These are phyloP conservation scores for Didymella pomorum DNA, from an alignment of 2,329 filamentous ascomycete genomes.

Conservation along the genomic window DNA sequence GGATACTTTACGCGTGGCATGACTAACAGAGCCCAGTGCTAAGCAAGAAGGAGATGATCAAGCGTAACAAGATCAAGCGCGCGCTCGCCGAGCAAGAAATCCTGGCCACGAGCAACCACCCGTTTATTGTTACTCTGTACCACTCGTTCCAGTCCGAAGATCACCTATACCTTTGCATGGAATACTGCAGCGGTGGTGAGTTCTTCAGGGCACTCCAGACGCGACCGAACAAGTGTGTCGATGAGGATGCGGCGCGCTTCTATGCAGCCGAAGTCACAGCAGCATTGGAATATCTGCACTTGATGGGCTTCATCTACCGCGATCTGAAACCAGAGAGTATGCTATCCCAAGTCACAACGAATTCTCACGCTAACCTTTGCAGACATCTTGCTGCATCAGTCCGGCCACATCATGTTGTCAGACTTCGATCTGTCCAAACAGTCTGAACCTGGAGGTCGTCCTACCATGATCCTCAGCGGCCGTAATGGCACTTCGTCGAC, in stretches of 20 bases:
- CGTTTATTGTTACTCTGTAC: slow-evolving; percentile 97
- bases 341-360: slow-evolving; percentile 48
- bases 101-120: slow-evolving; percentile 96
- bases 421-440: slow-evolving; percentile 99
- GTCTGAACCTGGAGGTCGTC: slow-evolving; percentile 92
- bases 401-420: slow-evolving; percentile 99
- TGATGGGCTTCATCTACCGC: slow-evolving; percentile 99
- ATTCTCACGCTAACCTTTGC: slow-evolving; percentile 47
- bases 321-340: slow-evolving; percentile 96
- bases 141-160: slow-evolving; percentile 99
- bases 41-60: slow-evolving; percentile 99
- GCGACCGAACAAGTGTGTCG: slow-evolving; percentile 94
- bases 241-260: slow-evolving; percentile 95
- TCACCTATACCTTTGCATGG: slow-evolving; percentile 99
- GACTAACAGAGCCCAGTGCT: slow-evolving; percentile 69
- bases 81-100: slow-evolving; percentile 98
- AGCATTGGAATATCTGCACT: slow-evolving; percentile 92
- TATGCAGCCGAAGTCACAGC: slow-evolving; percentile 98
- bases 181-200: slow-evolving; percentile 98
- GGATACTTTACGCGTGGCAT: neutral
- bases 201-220: slow-evolving; percentile 98
- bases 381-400: slow-evolving; percentile 98
- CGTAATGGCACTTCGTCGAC: slow-evolving; percentile 82
- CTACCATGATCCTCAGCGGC: slow-evolving; percentile 90
- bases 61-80: slow-evolving; percentile 99